phyloP scores from a whole-genome alignment of 192 early-diverging fungal species.

The Rhizophagus clarus region DNA sequence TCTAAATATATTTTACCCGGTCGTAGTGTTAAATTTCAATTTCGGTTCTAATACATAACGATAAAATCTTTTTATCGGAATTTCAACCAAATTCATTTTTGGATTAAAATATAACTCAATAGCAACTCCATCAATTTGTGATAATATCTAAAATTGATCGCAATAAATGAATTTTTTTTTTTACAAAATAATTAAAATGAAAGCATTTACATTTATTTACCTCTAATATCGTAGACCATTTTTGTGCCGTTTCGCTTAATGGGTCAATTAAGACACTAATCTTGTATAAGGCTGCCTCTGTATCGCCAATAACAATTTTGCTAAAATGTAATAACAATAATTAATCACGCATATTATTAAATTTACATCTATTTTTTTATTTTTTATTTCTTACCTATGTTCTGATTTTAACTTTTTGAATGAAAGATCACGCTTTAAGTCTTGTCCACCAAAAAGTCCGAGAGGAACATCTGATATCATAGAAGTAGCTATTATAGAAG shows the following conservation, averaged over 20 bases:
- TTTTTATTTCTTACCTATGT: background rate
- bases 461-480: conserved; percentile 22
- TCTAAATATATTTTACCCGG: conserved; percentile 32
- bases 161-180: background rate
- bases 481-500: conserved; percentile 19
- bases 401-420: background rate
- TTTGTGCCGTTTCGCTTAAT: conserved; percentile 76
- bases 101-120: conserved; percentile 76
- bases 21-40: conserved; percentile 62
- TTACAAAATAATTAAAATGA: background rate
- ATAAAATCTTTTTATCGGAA: conserved; percentile 89
- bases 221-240: conserved; percentile 72
- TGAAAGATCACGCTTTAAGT: conserved; percentile 12
- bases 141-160: conserved; percentile 45
- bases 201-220: conserved; percentile 27
- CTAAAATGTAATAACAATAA: conserved; percentile 24
- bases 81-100: conserved; percentile 48
- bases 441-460: background rate
- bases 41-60: conserved; percentile 74
- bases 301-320: conserved; percentile 33
- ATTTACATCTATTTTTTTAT: no score
- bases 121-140: conserved; percentile 61
- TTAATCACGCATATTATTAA: background rate
- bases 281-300: conserved; percentile 39
- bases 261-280: conserved; percentile 76